Evolutionary conservation across 192 early-diverging fungal genomes (phyloP).

Genomic region (Coemansia sp.): DNA sequence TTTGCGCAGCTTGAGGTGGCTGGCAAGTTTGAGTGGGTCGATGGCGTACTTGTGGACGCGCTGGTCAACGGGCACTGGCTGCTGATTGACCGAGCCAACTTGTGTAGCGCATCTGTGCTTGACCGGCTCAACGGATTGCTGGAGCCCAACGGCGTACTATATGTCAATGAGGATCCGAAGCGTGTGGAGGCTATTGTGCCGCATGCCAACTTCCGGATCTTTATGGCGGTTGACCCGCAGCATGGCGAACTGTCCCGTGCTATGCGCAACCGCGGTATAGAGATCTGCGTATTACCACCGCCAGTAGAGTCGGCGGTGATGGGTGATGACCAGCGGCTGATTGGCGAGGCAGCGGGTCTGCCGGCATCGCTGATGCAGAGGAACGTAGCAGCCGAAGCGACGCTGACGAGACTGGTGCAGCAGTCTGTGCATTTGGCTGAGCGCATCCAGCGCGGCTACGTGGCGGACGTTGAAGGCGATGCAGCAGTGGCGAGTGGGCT

Average conservation of each 20-base stretch:
- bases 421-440: conserved; percentile 30
- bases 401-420: conserved; percentile 27
- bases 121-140: conserved; percentile 93
- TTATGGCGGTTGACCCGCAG: conserved; percentile 92
- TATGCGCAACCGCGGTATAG: conserved; percentile 98
- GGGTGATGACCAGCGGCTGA: conserved; percentile 9
- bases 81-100: conserved; percentile 92
- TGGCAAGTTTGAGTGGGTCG: conserved; percentile 97
- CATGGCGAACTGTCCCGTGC: conserved; percentile 93
- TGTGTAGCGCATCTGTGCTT: conserved; percentile 90
- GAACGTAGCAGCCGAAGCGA: neutral
- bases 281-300: conserved; percentile 60
- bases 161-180: conserved; percentile 86
- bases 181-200: conserved; percentile 61
- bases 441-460: conserved; percentile 37
- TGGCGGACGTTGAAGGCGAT: neutral
- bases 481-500: neutral
- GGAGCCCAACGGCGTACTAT: conserved; percentile 82
- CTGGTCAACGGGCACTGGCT: conserved; percentile 90
- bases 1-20: conserved; percentile 47
- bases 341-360: conserved; percentile 20
- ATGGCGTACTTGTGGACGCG: conserved; percentile 87
- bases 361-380: neutral
- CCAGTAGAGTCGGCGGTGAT: neutral
- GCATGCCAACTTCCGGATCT: conserved; percentile 88